These are phyloP conservation scores for Hansenula sp. DNA, from an alignment of 1,139 yeast species.

Conservation along the genomic window DNA sequence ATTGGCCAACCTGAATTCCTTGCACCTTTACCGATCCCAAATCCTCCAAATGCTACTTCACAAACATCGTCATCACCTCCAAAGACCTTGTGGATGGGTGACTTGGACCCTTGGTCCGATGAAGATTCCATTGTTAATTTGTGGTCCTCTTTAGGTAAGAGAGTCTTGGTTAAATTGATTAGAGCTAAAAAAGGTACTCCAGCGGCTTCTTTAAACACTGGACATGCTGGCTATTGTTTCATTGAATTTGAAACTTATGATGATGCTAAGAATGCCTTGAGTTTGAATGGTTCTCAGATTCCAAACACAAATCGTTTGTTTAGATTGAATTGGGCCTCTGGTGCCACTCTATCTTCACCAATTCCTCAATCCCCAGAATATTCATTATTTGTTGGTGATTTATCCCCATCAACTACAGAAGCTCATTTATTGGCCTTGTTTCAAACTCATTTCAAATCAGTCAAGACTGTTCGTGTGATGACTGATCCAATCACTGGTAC, in stretches of 20 bases:
- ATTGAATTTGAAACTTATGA: slow-evolving; percentile 60
- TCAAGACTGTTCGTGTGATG: slow-evolving; percentile 68
- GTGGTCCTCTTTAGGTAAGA: slow-evolving; percentile 44
- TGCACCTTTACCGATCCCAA: slow-evolving; percentile 31
- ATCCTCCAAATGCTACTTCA: slow-evolving; percentile 42
- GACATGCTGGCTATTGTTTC: slow-evolving; percentile 74
- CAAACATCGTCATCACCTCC: slow-evolving; percentile 39
- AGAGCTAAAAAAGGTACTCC: slow-evolving; percentile 38
- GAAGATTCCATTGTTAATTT: slow-evolving; percentile 54
- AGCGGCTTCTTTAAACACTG: slow-evolving; percentile 27
- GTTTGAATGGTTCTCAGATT: slow-evolving; percentile 60
- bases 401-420: slow-evolving; percentile 70
- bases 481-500: slow-evolving; percentile 73
- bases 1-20: slow-evolving; percentile 13
- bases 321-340: slow-evolving; percentile 72
- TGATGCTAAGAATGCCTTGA: slow-evolving; percentile 63
- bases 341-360: slow-evolving; percentile 54
- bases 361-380: slow-evolving; percentile 49
- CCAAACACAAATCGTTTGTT: slow-evolving; percentile 64
- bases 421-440: slow-evolving; percentile 65
- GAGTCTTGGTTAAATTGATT: slow-evolving; percentile 47
- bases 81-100: slow-evolving; percentile 76
- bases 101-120: slow-evolving; percentile 70
- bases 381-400: slow-evolving; percentile 75
- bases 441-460: slow-evolving; percentile 58